Base-by-base conservation (phyloP, 2,329 filamentous ascomycete species). In the Triangularia verruculosa region DNA sequence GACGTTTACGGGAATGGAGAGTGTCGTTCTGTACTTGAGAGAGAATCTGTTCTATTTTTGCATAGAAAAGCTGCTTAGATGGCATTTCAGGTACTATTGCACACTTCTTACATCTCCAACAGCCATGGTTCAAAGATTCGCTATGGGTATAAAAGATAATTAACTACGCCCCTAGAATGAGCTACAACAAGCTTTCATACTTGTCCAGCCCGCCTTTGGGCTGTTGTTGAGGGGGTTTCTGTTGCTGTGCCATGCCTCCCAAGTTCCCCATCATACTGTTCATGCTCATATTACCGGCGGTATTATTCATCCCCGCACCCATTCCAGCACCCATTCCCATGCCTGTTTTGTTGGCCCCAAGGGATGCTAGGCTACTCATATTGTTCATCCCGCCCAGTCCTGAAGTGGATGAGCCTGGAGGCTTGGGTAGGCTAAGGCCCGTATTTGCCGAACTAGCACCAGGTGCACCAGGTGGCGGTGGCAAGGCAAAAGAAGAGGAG, bases 161-260 rank as follows among this genome's bases (percentile, higher is more conserved):
- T 47, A 47, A 22, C 34, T 47, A 47, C 39, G 20, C 39, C 39
- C n/a, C n/a, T 11, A 47, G 20, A 47, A 22, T 9, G 3, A 61
- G 11, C 39, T 65, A 89, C 69, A 90, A 74, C 68, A 90, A 73
- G 76, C 88, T 90, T 74, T 88, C 83, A 68, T 89, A 90, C 76
- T 87, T 88, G 74, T 89, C 86, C 75, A 90, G 77, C 0, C 87
- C 86, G 4, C 82, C 80, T 70, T 80, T 82, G 61, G 74, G 76
- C 39, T 74, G 57, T 27, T 71, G 70, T 63, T 72, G 69, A 66
- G 72, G 70, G 59, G 72, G 70, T 64, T 71, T 69, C 32, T 69
- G 64, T 51, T 70, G 64, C 27, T 70, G 69, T 65, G 73, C 70
- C 65, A 62, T 52, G 27, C 64, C 63, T 63, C 39, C 13, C 34